phyloP scores from a whole-genome alignment of 495 filamentous ascomycete species.

The Aspergillus hancockii region DNA sequence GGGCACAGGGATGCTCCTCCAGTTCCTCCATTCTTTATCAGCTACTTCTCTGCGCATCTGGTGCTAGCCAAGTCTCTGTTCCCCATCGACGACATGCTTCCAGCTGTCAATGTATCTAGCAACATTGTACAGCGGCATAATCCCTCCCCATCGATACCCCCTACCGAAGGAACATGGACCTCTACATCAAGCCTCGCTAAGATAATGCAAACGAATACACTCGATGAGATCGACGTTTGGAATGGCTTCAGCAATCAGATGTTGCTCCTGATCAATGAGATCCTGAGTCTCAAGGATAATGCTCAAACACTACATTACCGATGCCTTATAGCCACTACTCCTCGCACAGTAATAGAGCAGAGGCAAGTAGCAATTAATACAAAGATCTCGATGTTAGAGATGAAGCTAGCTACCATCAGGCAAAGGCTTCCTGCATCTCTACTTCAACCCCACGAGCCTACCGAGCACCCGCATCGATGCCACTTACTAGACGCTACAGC shows the following conservation, averaged over 20 bases:
- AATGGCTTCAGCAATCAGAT: conserved; percentile 6
- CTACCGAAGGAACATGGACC: neutral
- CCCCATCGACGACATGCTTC: neutral
- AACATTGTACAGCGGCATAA: too few relatives aligned
- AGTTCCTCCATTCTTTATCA: conserved; percentile 3
- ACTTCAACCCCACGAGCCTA: neutral
- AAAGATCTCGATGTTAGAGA: neutral
- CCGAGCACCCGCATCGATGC: neutral
- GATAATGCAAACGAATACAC: neutral
- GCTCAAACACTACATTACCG: neutral
- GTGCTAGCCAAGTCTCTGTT: conserved; percentile 5
- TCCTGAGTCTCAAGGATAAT: conserved; percentile 1
- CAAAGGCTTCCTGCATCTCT: neutral
- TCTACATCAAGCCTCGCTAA: neutral
- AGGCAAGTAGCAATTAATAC: neutral
- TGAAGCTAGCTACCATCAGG: neutral
- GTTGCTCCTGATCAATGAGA: conserved; percentile 8
- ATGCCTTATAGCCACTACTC: neutral
- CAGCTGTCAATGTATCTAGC: neutral
- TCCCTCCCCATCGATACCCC: too few relatives aligned
- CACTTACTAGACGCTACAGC: neutral
- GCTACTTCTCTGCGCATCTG: conserved; percentile 7
- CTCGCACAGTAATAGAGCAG: neutral
- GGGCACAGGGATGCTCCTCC: neutral
- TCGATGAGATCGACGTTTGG: conserved; percentile 6